phyloP scores from a whole-genome alignment of 495 filamentous ascomycete genomes.

The Aspergillus panamensis region DNA sequence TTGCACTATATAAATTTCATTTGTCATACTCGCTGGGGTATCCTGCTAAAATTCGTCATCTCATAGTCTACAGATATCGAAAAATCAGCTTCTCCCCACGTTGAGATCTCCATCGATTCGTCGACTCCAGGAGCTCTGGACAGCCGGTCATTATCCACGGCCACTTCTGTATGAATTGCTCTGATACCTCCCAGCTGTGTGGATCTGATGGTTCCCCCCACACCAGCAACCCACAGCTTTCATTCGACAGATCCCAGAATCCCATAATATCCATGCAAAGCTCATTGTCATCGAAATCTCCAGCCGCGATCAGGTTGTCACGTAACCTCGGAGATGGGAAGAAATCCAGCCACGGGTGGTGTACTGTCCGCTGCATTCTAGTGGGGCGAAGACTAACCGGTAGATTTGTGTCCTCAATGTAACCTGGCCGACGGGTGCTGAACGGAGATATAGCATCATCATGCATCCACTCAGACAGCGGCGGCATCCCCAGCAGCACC shows the following conservation, averaged over 20 bases:
- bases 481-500: constrained; percentile 20
- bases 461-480: constrained; percentile 24
- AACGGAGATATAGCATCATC: constrained; percentile 36
- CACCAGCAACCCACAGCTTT: constrained; percentile 41
- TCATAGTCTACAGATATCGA: constrained; percentile 31
- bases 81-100: constrained; percentile 49
- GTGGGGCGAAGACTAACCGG: constrained; percentile 49
- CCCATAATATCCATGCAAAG: constrained; percentile 48
- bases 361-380: constrained; percentile 38
- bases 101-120: constrained; percentile 47
- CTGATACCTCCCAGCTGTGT: constrained; percentile 48
- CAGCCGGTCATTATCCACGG: constrained; percentile 50
- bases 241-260: constrained; percentile 36
- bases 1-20: background rate
- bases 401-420: constrained; percentile 15
- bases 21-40: background rate
- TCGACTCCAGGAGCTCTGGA: constrained; percentile 42
- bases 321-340: constrained; percentile 49
- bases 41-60: background rate
- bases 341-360: constrained; percentile 54
- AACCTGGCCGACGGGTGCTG: constrained; percentile 14
- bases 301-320: constrained; percentile 46
- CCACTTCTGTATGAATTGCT: constrained; percentile 49
- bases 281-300: constrained; percentile 44
- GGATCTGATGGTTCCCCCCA: constrained; percentile 51